Conservation (phyloP, 371 early-diverging fungal species). For the Syncephalis plumigaleata region DNA sequence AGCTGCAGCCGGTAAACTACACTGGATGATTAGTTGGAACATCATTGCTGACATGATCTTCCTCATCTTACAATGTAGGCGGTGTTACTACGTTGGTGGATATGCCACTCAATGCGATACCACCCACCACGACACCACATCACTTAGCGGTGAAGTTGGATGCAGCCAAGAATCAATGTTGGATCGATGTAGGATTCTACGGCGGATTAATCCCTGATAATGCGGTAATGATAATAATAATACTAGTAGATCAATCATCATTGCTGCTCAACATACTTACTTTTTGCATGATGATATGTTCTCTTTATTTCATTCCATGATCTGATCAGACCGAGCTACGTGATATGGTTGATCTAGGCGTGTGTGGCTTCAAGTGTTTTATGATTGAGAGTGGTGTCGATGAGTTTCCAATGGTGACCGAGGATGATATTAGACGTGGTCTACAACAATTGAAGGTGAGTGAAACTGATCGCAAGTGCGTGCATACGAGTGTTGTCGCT, state of each 20-base stretch:
- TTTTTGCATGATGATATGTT: constrained; percentile 6
- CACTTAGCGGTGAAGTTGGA: constrained; percentile 41
- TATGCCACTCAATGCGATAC: constrained; percentile 79
- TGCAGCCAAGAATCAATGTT: constrained; percentile 46
- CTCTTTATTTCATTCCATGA: too few species aligned
- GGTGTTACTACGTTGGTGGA: constrained; percentile 65
- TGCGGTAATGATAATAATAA: constrained; percentile 10
- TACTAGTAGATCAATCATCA: too few species aligned
- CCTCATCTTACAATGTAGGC: too few species aligned
- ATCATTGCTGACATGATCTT: too few species aligned
- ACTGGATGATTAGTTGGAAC: too few species aligned
- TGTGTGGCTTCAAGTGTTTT: constrained; percentile 71
- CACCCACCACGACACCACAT: constrained; percentile 55
- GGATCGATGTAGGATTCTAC: constrained; percentile 66
- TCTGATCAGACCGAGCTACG: too few species aligned
- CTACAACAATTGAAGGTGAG: constrained; percentile 19
- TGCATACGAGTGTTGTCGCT: too few species aligned
- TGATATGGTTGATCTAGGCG: constrained; percentile 43
- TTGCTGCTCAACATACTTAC: too few species aligned
- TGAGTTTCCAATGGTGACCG: constrained; percentile 66
- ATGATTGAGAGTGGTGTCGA: constrained; percentile 71
- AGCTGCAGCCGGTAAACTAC: constrained; percentile 38
- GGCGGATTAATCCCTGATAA: constrained; percentile 69
- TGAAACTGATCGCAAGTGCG: too few species aligned
- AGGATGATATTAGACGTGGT: constrained; percentile 40